phyloP scores from a whole-genome alignment of 148 eudicot species.

The Vaccinium darrowii region DNA sequence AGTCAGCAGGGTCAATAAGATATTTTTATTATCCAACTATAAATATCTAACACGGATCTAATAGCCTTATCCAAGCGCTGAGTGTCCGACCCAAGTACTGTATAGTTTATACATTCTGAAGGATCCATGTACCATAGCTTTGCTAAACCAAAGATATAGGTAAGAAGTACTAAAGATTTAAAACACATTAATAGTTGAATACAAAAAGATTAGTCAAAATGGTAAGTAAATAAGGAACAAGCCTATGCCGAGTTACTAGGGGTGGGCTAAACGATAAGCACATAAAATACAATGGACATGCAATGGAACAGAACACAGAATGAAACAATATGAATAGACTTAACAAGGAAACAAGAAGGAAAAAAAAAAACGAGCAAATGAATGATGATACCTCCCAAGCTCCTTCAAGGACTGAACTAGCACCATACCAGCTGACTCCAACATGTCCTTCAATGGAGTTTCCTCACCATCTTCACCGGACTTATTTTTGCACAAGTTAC shows the following conservation, averaged over 20 bases:
- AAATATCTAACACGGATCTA: not conserved
- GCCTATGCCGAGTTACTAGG: not conserved
- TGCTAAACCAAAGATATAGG: not conserved
- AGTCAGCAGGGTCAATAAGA: not conserved
- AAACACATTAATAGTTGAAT: not conserved
- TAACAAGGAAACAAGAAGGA: not conserved
- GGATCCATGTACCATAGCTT: not conserved
- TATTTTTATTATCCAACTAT: not conserved
- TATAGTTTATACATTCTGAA: not conserved
- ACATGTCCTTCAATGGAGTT: slow-evolving; percentile 46
- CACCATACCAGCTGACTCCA: slow-evolving; percentile 84
- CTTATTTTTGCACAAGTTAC: slow-evolving; percentile 30
- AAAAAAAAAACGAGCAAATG: not conserved
- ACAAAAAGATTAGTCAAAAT: not conserved
- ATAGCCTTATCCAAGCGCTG: not conserved
- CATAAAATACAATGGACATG: not conserved
- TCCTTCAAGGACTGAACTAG: slow-evolving; percentile 69
- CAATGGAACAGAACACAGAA: not conserved
- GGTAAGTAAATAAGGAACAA: not conserved
- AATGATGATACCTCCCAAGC: slow-evolving; percentile 42
- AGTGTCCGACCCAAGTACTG: not conserved
- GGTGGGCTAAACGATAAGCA: not conserved
- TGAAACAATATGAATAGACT: not conserved
- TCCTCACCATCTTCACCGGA: slow-evolving; percentile 20
- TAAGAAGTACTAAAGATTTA: not conserved